Evolutionary conservation across 2,329 filamentous ascomycete genomes (phyloP).

Genomic region (Ustilaginoidea virens): DNA sequence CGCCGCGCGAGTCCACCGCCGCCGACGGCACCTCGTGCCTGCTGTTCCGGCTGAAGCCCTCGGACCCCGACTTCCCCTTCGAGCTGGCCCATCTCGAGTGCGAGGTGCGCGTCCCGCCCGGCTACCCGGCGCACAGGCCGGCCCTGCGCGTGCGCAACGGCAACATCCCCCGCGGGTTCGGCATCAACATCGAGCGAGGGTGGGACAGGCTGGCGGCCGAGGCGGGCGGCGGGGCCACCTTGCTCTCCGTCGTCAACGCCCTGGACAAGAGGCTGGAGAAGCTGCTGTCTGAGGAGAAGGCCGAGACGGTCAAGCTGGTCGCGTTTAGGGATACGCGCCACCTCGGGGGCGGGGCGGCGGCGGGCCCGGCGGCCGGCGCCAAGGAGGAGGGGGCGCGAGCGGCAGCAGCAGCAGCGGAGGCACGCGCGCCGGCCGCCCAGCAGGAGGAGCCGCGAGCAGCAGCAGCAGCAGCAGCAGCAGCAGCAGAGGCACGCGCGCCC

Average conservation of each 20-base stretch:
- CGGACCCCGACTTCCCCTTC: slow-evolving; percentile 74
- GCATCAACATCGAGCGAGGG: slow-evolving; percentile 61
- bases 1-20: slow-evolving; percentile 26
- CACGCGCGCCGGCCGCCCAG: slow-evolving; percentile 26
- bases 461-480: slow-evolving; percentile 6
- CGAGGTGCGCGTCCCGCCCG: slow-evolving; percentile 45
- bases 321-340: slow-evolving; percentile 42
- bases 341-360: slow-evolving; percentile 13
- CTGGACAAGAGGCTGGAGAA: slow-evolving; percentile 59
- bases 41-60: slow-evolving; percentile 51
- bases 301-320: slow-evolving; percentile 56
- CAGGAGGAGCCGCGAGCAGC: too few relatives aligned
- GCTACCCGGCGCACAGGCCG: slow-evolving; percentile 45
- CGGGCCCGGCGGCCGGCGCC: slow-evolving; percentile 1
- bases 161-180: slow-evolving; percentile 54
- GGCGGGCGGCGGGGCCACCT: slow-evolving; percentile 40
- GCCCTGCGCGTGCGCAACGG: slow-evolving; percentile 49
- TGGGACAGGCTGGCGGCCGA: slow-evolving; percentile 50
- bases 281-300: slow-evolving; percentile 54
- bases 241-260: slow-evolving; percentile 51
- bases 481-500: slow-evolving; percentile 19
- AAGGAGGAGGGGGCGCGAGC: slow-evolving; percentile 2
- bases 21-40: slow-evolving; percentile 38
- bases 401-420: slow-evolving; percentile 7
- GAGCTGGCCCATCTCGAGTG: slow-evolving; percentile 56